Evolutionary conservation across 768 basidiomycete genomes (phyloP), one percentile per base, ranked within the genome.

Genomic region (Pisolithus tinctorius): DNA sequence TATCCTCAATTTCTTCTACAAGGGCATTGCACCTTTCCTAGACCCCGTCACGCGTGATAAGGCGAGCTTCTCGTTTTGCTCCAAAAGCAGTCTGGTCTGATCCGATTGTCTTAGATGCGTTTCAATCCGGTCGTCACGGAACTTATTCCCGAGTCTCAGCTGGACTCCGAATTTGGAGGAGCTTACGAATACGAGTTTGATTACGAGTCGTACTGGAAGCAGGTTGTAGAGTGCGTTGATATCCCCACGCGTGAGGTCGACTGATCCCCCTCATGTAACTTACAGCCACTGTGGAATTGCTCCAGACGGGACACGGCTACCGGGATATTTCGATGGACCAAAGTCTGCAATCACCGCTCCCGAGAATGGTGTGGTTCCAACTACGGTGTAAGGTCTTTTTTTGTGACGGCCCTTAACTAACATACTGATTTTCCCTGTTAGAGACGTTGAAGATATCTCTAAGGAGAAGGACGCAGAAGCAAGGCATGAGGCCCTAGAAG

Each of bases 31-130:
- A 8, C 90, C 91, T 0, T 91, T 93, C 72, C 64, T 94, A 46
- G 91, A 94, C 62, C 91, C 92, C 6, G 81, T 92, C 29, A 93
- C 92, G 0, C 75, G 88, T 41, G 89, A 92, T 61, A 94, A 93
- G 82, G 87, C 86, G 25, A 37, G 7, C 40, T 30, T 27, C 0
- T 6, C 42, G 13, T 36, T 1, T 30, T 25, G 14, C 5, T 25
- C 23, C n/a, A 29, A 14, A 30, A 39, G 38, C 25, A 31, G 49
- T 34, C 10, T 25, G 14, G 17, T 38, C 48, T 31, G 55, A 55
- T 48, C 6, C 41, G 23, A 17, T 29, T 16, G 7, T 38, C 42
- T 9, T 40, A 89, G 86, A 89, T 93, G 84, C 82, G 85, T 23
- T 93, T 94, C 66, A 94, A 94, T 62, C 90, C 92, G 4, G 77